Base-by-base conservation (phyloP, 192 early-diverging fungal species). In the Thoreauomyces humboldtii region DNA sequence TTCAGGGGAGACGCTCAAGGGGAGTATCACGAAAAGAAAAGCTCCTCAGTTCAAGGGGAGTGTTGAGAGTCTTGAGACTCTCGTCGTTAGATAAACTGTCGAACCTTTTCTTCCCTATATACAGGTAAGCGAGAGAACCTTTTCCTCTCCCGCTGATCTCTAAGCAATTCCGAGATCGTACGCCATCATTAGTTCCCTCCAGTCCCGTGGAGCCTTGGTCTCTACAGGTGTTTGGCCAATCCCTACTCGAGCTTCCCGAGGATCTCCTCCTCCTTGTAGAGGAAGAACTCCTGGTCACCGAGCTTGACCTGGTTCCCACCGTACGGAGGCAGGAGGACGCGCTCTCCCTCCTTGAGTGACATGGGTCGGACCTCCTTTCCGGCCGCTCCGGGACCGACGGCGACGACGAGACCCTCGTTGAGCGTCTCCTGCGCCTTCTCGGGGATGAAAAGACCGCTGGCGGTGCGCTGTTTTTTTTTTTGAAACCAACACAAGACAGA, bases 351-450 rank as follows among this genome's bases (percentile, higher is more conserved):
- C 61, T 89, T 82, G 65, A 98, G 82, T 58, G 90, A 81, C 11
- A 90, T 71, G 47, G 95, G 85, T 57, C 90, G 82, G 57, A 86
- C 55, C 34, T 57, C 73, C 78, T 94, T 92, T 74, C 84, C 87
- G 37, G 92, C 65, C 44, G 85, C 79, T 58, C 98, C 98, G 63
- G 93, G 93, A 41, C 98, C 98, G 29, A 91, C 89, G 28, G 94
- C 89, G 63, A 99, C 78, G 47, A 99, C 95, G 61, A 92, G 62
- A 44, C 89, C 98, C 80, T 99, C 96, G 82, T 99, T 97, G 38
- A 95, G 77, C 51, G 89, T 80, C 81, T 98, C 96, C 68, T 95
- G 91, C n/a, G 95, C 91, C 84, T 96, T 97, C 77, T 99, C 95
- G 38, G 98, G 98, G 42, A 99, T 93, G 78, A 88, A 91, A 61